Percentiles rank a stretch among this genome's conserved stretches.
Evolutionary conservation across 2,329 filamentous ascomycete species (phyloP).

Genomic region (Colletotrichum cereale): DNA sequence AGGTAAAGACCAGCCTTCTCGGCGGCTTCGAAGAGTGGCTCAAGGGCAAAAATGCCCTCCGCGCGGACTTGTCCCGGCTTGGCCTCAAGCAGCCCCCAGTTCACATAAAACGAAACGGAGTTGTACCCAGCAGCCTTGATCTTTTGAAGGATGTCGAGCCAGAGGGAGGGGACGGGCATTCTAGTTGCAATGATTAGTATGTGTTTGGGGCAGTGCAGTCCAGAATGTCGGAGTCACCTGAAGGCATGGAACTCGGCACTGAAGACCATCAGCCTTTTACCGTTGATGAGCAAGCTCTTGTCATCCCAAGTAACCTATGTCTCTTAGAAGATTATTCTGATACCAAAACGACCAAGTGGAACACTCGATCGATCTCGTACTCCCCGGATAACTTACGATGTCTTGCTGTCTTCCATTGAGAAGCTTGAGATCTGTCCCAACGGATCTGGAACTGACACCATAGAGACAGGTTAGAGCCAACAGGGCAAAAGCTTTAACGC

Average conservation of each 20-base stretch:
- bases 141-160: conserved; percentile 80
- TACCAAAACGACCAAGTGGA: background rate
- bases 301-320: conserved; percentile 72
- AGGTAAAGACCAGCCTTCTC: conserved; percentile 76
- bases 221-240: conserved; percentile 32
- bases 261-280: conserved; percentile 76
- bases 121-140: conserved; percentile 80
- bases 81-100: conserved; percentile 80
- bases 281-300: conserved; percentile 73
- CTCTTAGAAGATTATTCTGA: background rate
- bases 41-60: conserved; percentile 75
- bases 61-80: conserved; percentile 74
- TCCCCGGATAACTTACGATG: conserved; percentile 15
- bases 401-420: conserved; percentile 38
- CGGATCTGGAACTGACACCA: conserved; percentile 14
- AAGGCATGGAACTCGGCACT: conserved; percentile 77
- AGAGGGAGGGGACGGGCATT: conserved; percentile 52
- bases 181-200: conserved; percentile 10
- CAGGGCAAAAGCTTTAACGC: conserved; percentile 20
- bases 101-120: conserved; percentile 77
- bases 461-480: conserved; percentile 26
- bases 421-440: conserved; percentile 18
- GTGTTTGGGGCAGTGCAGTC: background rate
- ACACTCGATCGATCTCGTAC: accelerated
- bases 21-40: conserved; percentile 79